Evolutionary conservation across 1,284 basidiomycete genomes (phyloP).

Genomic region (Ustilago hordei): DNA sequence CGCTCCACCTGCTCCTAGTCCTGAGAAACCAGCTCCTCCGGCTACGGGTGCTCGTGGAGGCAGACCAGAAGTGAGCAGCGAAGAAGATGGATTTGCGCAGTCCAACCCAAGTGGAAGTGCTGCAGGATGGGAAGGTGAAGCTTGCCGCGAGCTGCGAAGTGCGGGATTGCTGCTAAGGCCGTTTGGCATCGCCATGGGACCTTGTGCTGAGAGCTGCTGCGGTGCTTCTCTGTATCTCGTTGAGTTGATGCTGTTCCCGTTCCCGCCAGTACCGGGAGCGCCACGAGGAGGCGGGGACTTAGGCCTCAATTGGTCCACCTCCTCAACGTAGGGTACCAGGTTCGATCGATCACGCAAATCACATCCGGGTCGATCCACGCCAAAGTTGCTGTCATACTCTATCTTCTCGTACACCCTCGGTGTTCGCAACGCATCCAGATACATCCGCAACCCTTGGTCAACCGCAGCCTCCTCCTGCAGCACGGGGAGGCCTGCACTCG

Average conservation of each 20-base stretch:
- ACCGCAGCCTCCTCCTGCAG: conserved; percentile 6
- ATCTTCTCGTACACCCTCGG: conserved; percentile 47
- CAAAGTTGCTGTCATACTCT: conserved; percentile 58
- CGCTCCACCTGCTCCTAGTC: conserved; percentile 63
- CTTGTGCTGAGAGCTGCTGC: not conserved
- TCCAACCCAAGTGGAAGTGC: not conserved
- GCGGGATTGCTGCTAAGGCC: conserved; percentile 36
- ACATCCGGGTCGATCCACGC: conserved; percentile 59
- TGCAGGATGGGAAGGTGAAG: not conserved
- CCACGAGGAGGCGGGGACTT: conserved; percentile 55
- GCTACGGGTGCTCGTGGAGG: conserved; percentile 9
- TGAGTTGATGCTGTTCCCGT: conserved; percentile 3
- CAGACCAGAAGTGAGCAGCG: not conserved
- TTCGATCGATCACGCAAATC: conserved; percentile 57
- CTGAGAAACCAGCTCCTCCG: conserved; percentile 53
- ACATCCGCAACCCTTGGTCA: conserved; percentile 8
- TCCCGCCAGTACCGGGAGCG: not conserved
- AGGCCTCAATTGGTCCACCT: conserved; percentile 61
- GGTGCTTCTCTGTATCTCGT: not conserved
- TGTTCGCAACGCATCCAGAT: conserved; percentile 22
- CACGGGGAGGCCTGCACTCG: conserved; percentile 14
- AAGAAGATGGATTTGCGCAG: not conserved
- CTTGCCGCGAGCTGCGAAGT: conserved; percentile 19
- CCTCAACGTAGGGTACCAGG: conserved; percentile 55
- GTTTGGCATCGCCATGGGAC: conserved; percentile 23